Base-by-base conservation (phyloP, 1,284 basidiomycete genomes). In the Trichosporon coremiiforme region DNA sequence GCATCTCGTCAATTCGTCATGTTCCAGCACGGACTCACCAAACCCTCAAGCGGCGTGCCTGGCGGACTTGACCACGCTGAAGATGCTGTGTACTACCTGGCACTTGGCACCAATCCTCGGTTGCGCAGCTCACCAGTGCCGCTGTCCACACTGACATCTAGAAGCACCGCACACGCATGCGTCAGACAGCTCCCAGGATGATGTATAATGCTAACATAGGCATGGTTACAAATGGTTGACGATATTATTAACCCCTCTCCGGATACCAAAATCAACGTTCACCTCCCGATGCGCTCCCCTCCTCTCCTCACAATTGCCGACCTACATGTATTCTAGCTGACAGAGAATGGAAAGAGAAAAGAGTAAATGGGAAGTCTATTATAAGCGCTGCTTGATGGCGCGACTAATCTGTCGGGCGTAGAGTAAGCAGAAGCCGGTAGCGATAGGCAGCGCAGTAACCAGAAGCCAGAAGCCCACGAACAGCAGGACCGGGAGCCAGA, bases 401-500 rank as follows among this genome's bases (percentile, higher is more conserved):
- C 78, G 69, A 7, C 74, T 77, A 64, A 82, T 80, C 68, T 79
- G 77, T 41, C 80, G 72, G 15, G 77, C 78, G 68, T 82, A 82
- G 9, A 82, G 76, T 13, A 82, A 71, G 41, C 77, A 75, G 68
- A 81, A 80, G 2, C 79, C 80, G 4, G 81, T 81, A 53, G 76
- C 77, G 64, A 82, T 79, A 2, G 81, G 81, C 31, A 82, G 70
- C 15, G 80, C 80, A 7, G 80, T 77, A 64, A 82, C 79, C 4
- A 80, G 66, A n/a, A 81, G 70, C 81, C 81, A 82, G 66, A 82
- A 82, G 17, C 80, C 80, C 13, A 82, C 78, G 65, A 82, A 82
- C 12, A 80, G 76, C 36, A 97, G 86, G 74, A 95, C 92, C 2
- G 95, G 95, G 75, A 97, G 87, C 95, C 95, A 98, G 87, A 98